Evolutionary conservation across 306 rosid species (phyloP).

Genomic region (Neltuma alba): DNA sequence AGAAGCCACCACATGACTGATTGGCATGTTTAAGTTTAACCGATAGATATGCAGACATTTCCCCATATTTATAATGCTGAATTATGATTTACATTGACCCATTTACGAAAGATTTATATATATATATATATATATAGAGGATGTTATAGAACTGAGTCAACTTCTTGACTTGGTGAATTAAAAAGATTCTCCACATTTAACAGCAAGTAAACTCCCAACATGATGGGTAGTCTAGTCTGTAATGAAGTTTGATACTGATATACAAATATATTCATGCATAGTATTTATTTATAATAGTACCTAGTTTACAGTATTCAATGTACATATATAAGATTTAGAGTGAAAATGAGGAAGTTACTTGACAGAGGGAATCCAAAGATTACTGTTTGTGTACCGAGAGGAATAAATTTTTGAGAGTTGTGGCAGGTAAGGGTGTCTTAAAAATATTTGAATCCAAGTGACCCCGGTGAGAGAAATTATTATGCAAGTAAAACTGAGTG

Average conservation of each 20-base stretch:
- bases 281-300: neutral
- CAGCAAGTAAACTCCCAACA: too few relatives aligned
- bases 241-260: neutral
- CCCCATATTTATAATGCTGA: neutral
- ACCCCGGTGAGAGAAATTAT: neutral
- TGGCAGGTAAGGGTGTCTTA: neutral
- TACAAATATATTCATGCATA: neutral
- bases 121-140: neutral
- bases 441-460: constrained; percentile 3
- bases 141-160: neutral
- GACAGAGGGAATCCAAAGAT: constrained; percentile 32
- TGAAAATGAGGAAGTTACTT: neutral
- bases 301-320: neutral
- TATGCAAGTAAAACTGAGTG: neutral
- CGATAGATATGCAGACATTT: constrained; percentile 17
- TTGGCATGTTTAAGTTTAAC: neutral
- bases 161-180: neutral
- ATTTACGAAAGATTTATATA: constrained; percentile 2
- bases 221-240: too few relatives aligned
- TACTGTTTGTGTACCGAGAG: neutral
- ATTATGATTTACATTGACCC: constrained; percentile 5
- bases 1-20: neutral
- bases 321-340: neutral
- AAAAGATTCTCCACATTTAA: neutral
- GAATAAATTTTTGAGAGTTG: neutral